Evolutionary conservation across 1,139 yeast genomes (phyloP).

Genomic region (Scheffersomyces illinoinensis): DNA sequence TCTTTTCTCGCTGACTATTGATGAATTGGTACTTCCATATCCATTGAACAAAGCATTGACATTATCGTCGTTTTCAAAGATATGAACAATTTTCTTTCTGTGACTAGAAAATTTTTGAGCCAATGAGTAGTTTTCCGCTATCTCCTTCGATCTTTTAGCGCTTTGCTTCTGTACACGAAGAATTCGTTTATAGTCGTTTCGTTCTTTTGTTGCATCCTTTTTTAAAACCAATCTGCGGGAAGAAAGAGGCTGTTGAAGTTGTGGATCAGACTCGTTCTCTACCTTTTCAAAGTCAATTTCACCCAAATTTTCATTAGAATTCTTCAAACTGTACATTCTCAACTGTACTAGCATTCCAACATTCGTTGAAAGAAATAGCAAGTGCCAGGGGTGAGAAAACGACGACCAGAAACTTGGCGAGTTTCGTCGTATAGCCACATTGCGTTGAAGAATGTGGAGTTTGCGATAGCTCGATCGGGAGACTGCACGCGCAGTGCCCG

Average conservation of each 20-base stretch:
- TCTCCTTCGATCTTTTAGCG: constrained; percentile 4
- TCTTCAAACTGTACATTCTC: background rate
- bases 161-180: constrained; percentile 8
- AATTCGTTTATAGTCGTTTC: constrained; percentile 2
- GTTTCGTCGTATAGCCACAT: background rate
- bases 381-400: background rate
- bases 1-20: background rate
- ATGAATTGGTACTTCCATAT: background rate
- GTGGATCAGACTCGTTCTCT: background rate
- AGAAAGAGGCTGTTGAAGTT: background rate
- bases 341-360: background rate
- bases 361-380: background rate
- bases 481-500: background rate
- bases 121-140: constrained; percentile 11
- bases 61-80: constrained; percentile 15
- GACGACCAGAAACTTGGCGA: background rate
- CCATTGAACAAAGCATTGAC: constrained; percentile 15
- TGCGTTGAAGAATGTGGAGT: background rate
- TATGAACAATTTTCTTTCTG: constrained; percentile 16
- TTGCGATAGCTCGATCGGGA: background rate
- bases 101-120: constrained; percentile 18
- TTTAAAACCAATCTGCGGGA: background rate
- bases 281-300: background rate
- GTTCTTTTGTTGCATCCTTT: background rate
- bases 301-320: background rate